Conservation (phyloP, 1,139 yeast species). For the Cylindricascospora bacillispora region DNA sequence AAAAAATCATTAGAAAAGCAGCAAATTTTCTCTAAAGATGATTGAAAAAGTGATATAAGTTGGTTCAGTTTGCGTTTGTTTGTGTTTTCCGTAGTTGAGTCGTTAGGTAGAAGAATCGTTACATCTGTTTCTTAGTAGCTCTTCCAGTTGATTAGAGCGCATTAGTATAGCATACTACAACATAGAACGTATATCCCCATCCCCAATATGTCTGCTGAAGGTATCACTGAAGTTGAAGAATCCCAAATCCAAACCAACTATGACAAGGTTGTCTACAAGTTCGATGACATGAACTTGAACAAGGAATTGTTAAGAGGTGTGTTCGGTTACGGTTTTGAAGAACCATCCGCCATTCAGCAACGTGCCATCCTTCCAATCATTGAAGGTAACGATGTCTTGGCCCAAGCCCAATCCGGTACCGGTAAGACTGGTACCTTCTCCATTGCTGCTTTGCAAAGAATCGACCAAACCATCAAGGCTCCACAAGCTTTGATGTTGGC, state of each 20-base stretch:
- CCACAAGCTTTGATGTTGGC: slow-evolving; percentile 94
- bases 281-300: slow-evolving; percentile 78
- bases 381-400: slow-evolving; percentile 93
- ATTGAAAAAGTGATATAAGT: too few relatives aligned
- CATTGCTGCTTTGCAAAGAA: slow-evolving; percentile 90
- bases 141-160: too few relatives aligned
- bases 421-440: slow-evolving; percentile 99
- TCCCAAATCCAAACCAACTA: slow-evolving; percentile 89
- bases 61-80: too few relatives aligned
- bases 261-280: slow-evolving; percentile 87
- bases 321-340: slow-evolving; percentile 96
- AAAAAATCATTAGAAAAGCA: too few relatives aligned
- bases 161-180: too few relatives aligned
- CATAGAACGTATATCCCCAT: too few relatives aligned
- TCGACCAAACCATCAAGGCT: slow-evolving; percentile 52
- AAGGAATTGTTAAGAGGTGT: slow-evolving; percentile 72
- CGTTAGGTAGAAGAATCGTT: too few relatives aligned
- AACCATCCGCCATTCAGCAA: slow-evolving; percentile 96
- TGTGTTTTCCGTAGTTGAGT: too few relatives aligned
- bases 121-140: too few relatives aligned
- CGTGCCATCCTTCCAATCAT: slow-evolving; percentile 96
- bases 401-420: slow-evolving; percentile 99
- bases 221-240: slow-evolving; percentile 74
- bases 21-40: too few relatives aligned
- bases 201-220: slow-evolving; percentile 33